Evolutionary conservation across 2,329 filamentous ascomycete species (phyloP).

Genomic region (Hyphodiscus sp.): DNA sequence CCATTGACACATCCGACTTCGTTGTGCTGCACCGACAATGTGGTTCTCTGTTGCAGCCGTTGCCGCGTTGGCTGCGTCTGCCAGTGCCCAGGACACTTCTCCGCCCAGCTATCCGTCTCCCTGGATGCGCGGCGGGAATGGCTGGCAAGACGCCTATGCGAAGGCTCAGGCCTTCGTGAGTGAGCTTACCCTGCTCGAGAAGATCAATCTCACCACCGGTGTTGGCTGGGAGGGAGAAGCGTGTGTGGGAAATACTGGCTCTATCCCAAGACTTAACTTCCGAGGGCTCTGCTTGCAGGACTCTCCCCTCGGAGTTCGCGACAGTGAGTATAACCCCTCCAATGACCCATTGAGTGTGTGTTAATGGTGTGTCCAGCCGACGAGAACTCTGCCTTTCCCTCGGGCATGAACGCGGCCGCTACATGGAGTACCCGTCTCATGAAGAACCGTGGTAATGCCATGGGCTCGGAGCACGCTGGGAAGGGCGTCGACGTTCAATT

Average conservation of each 20-base stretch:
- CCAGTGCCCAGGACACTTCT: slow-evolving; percentile 22
- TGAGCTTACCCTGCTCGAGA: slow-evolving; percentile 72
- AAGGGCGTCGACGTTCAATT: slow-evolving; percentile 71
- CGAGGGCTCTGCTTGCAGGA: slow-evolving; percentile 29
- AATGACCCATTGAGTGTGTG: neutral
- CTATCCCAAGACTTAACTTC: slow-evolving; percentile 28
- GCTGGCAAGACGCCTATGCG: slow-evolving; percentile 63
- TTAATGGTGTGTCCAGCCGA: slow-evolving; percentile 43
- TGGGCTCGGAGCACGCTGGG: slow-evolving; percentile 64
- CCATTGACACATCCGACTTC: neutral
- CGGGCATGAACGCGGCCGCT: slow-evolving; percentile 68
- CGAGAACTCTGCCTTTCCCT: slow-evolving; percentile 68
- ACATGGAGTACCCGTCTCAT: slow-evolving; percentile 70
- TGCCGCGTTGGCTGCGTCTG: slow-evolving; percentile 14
- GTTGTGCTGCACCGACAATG: slow-evolving; percentile 14
- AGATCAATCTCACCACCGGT: slow-evolving; percentile 92
- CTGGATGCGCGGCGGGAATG: slow-evolving; percentile 28
- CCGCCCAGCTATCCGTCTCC: slow-evolving; percentile 30
- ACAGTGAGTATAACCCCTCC: slow-evolving; percentile 25
- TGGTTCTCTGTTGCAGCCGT: slow-evolving; percentile 16
- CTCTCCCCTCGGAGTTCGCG: slow-evolving; percentile 33
- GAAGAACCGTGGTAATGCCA: slow-evolving; percentile 58
- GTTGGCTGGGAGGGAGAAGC: slow-evolving; percentile 36
- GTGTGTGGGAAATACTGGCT: slow-evolving; percentile 30
- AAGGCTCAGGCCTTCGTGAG: slow-evolving; percentile 64